A percentile compares a stretch with the other conserved stretches of the same genome.
Evolutionary conservation across 257 asterid genomes (phyloP).

Genomic region (Leonotis leonurus): DNA sequence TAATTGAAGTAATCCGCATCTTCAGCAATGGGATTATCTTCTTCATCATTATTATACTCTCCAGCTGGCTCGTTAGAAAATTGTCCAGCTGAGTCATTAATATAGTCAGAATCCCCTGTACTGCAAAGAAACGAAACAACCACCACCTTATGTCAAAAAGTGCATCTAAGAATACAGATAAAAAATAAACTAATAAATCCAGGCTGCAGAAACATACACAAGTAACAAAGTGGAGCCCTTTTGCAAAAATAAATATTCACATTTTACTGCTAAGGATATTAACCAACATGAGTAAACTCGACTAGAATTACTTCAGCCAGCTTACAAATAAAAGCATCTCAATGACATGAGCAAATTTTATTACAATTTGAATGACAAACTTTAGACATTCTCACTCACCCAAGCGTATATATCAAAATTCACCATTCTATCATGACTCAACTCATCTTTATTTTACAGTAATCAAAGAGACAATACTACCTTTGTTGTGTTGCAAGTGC

Average conservation of each 20-base stretch:
- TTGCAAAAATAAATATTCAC: background rate
- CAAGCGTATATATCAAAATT: conserved; percentile 1
- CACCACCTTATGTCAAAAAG: conserved; percentile 6
- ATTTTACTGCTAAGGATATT: background rate
- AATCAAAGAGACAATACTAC: conserved; percentile 25
- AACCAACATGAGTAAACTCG: background rate
- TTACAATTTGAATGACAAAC: background rate
- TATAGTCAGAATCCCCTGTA: conserved; percentile 23
- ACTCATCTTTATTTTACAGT: background rate
- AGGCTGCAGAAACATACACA: background rate
- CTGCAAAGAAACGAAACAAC: conserved; percentile 33
- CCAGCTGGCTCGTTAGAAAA: background rate
- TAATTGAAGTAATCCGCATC: conserved; percentile 61
- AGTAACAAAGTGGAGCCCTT: background rate
- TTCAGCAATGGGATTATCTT: conserved; percentile 28
- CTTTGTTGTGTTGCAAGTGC: conserved; percentile 38
- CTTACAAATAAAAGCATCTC: background rate
- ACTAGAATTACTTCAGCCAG: background rate
- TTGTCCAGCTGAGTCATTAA: background rate
- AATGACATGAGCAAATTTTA: background rate
- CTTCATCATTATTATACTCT: conserved; percentile 22
- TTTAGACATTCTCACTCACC: background rate
- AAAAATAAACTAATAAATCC: background rate
- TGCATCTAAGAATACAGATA: background rate
- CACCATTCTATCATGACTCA: background rate